Evolutionary conservation across 1,284 basidiomycete genomes (phyloP), one percentile per base, ranked within the genome.

Genomic region (Pascua guehoae): DNA sequence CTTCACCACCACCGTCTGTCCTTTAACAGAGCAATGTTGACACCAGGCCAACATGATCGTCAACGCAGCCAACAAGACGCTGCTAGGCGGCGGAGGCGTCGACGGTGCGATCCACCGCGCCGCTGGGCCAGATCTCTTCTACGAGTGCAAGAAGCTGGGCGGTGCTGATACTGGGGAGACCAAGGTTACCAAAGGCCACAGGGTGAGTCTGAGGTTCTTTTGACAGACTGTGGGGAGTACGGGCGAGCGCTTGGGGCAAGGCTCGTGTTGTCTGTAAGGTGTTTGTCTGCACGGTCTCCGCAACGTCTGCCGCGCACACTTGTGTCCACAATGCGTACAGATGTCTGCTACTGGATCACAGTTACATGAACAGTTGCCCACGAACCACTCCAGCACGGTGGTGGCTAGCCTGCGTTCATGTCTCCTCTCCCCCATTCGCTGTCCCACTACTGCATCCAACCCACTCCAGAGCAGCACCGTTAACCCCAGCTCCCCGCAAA

Each of bases 131-230:
- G 78, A 81, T 17, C 81, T 98, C 5, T 66, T 87, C 3, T 77
- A 83, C 54, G 91, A 93, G 81, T 94, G 71, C 71, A 79, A 79
- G 47, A 81, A 77, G 2, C 76, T 94, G 50, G 81, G 85, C 53
- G 91, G 93, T 8, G 91, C 89, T 67, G 77, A 83, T 38, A 90
- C 89, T 12, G 94, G 94, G 36, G 81, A 88, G 60, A 86, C 71
- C 8, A 77, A 76, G 59, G 66, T 76, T 1, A 77, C 76, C 1
- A 64, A 57, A 39, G 76, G 67, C 0, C 76, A 75, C 57, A 61
- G 74, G 15, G 73, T 75, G 58, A 58, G 74, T 66, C n/a, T 32
- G 24, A 7, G 24, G 24, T 32, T 32, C 24, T 32, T 32, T 32
- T 7, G 7, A 32, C 24, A 32, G 24, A 32, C 24, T 2, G n/a